Percentiles rank a stretch among this genome's conserved stretches.
These are phyloP conservation scores for Penicillium sp. DNA, from an alignment of 2,329 filamentous ascomycete species.

Conservation along the genomic window DNA sequence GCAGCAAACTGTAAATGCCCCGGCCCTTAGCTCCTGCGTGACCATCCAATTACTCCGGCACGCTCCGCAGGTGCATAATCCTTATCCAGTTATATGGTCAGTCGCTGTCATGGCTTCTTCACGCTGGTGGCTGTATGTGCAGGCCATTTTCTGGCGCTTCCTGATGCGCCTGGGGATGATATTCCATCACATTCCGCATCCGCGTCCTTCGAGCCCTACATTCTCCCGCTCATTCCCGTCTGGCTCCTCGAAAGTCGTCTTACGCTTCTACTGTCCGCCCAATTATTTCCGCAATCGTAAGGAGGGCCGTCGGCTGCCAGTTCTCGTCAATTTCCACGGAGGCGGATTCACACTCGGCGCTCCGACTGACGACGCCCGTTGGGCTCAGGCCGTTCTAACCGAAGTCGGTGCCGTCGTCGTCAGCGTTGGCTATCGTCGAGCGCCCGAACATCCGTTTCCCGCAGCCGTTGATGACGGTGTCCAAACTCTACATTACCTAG, in stretches of 20 bases:
- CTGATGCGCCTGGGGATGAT: conserved; percentile 73
- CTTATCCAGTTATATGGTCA: not conserved
- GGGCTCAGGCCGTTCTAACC: conserved; percentile 61
- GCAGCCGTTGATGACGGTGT: conserved; percentile 68
- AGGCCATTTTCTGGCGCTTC: conserved; percentile 69
- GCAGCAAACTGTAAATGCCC: not conserved
- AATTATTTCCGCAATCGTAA: conserved; percentile 38
- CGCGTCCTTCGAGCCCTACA: conserved; percentile 63
- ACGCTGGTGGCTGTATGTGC: conserved; percentile 65
- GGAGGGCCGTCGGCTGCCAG: conserved; percentile 56
- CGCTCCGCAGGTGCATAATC: not conserved
- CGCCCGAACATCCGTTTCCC: conserved; percentile 66
- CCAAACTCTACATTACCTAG: conserved; percentile 64
- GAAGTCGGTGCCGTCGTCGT: conserved; percentile 63
- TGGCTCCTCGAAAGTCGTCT: conserved; percentile 54
- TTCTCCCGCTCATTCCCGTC: conserved; percentile 64
- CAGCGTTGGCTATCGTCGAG: conserved; percentile 65
- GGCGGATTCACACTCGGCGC: conserved; percentile 66
- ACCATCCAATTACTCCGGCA: not conserved
- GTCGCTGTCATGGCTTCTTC: conserved; percentile 37
- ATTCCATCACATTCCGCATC: conserved; percentile 66
- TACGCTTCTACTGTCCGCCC: conserved; percentile 66
- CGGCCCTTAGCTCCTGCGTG: not conserved
- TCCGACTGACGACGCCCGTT: conserved; percentile 65
- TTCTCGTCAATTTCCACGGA: conserved; percentile 68